phyloP scores from a whole-genome alignment of 2,329 filamentous ascomycete species.

The Tolypocladium capitatum region DNA sequence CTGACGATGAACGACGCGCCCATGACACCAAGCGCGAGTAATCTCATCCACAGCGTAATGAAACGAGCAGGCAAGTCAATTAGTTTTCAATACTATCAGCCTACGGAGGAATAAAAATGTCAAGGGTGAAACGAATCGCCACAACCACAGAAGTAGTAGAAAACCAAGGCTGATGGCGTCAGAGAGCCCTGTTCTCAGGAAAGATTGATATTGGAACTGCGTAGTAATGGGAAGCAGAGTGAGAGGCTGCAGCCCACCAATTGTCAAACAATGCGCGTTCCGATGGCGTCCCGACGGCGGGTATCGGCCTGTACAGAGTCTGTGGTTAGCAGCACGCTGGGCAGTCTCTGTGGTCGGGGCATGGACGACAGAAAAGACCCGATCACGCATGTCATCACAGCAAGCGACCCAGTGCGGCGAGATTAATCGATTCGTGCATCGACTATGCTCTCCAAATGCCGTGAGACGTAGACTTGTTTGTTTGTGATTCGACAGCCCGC shows the following conservation, averaged over 20 bases:
- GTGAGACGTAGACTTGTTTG: background rate
- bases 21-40: too few relatives aligned
- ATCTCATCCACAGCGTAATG: background rate
- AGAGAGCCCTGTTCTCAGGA: slow-evolving; percentile 40
- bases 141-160: slow-evolving; percentile 28
- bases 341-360: background rate
- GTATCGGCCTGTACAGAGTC: background rate
- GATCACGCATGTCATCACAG: slow-evolving; percentile 4
- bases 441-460: slow-evolving; percentile 5
- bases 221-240: slow-evolving; percentile 40
- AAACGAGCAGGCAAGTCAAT: background rate
- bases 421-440: slow-evolving; percentile 16
- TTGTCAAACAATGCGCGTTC: slow-evolving; percentile 31
- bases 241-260: slow-evolving; percentile 37
- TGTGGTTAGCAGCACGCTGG: background rate
- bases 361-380: background rate
- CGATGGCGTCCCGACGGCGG: slow-evolving; percentile 11
- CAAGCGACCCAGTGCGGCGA: slow-evolving; percentile 7
- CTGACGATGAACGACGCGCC: background rate
- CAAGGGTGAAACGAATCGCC: slow-evolving; percentile 52
- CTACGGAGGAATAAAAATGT: slow-evolving; percentile 25
- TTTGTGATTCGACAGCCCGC: slow-evolving; percentile 4
- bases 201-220: slow-evolving; percentile 42
- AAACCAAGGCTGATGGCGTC: slow-evolving; percentile 29
- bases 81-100: background rate